Evolutionary conservation across 768 basidiomycete genomes (phyloP), one percentile per base, ranked within the genome.

Genomic region (Lactifluus subvellereus): DNA sequence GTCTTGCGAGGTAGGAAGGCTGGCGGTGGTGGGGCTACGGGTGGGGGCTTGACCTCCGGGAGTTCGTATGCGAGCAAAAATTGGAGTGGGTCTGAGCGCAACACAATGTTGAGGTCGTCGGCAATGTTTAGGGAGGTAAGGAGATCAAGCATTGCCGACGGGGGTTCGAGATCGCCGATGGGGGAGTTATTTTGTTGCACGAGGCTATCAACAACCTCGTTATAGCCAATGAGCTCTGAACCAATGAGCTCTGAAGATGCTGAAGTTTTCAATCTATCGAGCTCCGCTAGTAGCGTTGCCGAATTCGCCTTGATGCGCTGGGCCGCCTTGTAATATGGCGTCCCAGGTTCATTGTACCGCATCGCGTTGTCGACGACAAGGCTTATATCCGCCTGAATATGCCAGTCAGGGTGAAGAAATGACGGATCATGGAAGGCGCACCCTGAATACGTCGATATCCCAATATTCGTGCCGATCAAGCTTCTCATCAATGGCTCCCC

Each of bases 341-440:
- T 85, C n/a, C 85, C 87, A 0, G 82, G 75, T 65, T 84, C 83
- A 72, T 99, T 98, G 74, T 98, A 99, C 7, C 83, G 72, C 49
- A 91, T 81, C 2, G 95, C 95, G 68, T 98, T 99, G 60, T 84
- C 78, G 32, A 92, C 74, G 16, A 98, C 92, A 16, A 98, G 82
- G 38, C 82, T 74, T n/a, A 94, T 76, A 71, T 99, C 96, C 55
- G 82, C 77, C 91, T 94, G 58, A 5, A 40, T 65, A 63, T n/a
- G 40, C 40, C 10, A 18, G n/a, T 59, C 16, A 53, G 20, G 14
- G 32, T 54, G 11, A 53, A 4, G 11, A 48, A 13, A 9, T 6
- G 32, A 59, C 32, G 35, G 16, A 47, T 20, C 37, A 42, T 32
- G 18, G 3, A 54, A 40, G 11, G 38, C 33, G 20, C 66, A 85